Evolutionary conservation across 1,139 yeast genomes (phyloP).

Genomic region (Suhomyces panamericanus): DNA sequence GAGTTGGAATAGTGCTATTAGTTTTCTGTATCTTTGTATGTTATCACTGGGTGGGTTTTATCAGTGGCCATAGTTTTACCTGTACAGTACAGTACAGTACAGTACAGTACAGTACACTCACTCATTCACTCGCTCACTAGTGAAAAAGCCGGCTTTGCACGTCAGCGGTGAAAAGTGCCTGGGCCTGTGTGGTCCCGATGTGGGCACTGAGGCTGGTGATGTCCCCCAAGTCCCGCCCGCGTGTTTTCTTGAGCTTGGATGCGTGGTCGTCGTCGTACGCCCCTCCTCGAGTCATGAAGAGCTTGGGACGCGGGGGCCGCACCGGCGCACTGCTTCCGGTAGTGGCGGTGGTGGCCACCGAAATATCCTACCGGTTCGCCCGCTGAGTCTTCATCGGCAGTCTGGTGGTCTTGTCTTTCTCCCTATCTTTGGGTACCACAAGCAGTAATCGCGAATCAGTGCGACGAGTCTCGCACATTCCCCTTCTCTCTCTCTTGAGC

Average conservation of each 20-base stretch:
- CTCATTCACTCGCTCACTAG: neutral
- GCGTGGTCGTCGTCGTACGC: constrained; percentile 12
- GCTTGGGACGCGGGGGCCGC: constrained; percentile 1
- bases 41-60: too few species aligned
- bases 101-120: too few species aligned
- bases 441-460: constrained; percentile 1
- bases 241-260: constrained; percentile 10
- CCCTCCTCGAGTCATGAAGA: neutral
- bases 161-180: constrained; percentile 25
- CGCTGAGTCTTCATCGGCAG: constrained; percentile 3
- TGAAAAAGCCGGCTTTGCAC: constrained; percentile 18
- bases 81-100: too few species aligned
- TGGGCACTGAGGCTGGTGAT: constrained; percentile 11
- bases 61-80: too few species aligned
- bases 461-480: constrained; percentile 3
- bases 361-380: neutral
- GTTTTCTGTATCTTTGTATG: too few species aligned
- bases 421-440: constrained; percentile 3
- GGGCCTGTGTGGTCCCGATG: constrained; percentile 17
- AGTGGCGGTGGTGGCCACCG: neutral
- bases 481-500: constrained; percentile 4
- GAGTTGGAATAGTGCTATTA: too few species aligned
- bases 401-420: neutral
- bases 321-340: neutral
- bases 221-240: constrained; percentile 12